These are phyloP conservation scores for Populus euphratica DNA, from an alignment of 345 rosid genomes.

Conservation along the genomic window DNA sequence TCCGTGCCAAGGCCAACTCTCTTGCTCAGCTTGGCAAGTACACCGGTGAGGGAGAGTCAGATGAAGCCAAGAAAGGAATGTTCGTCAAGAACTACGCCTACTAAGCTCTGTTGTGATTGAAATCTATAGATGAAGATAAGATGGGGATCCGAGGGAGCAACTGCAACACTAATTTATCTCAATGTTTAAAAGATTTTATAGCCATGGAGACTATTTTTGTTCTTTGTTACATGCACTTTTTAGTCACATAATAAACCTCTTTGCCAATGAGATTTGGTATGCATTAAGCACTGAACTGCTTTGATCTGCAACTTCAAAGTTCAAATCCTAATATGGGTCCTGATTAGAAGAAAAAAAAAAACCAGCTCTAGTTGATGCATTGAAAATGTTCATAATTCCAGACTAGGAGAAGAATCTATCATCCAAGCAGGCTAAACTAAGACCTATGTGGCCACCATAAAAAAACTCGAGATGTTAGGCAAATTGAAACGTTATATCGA, in stretches of 20 bases:
- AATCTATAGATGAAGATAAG: constrained; percentile 13
- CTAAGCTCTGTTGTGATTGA: constrained; percentile 24
- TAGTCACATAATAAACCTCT: constrained; percentile 41
- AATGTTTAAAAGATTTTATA: constrained; percentile 29
- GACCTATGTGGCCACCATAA: neutral
- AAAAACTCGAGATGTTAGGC: neutral
- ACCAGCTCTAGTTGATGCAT: neutral
- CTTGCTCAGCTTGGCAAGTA: constrained; percentile 95
- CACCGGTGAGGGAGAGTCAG: constrained; percentile 86
- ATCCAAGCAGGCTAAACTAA: neutral
- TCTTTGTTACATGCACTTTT: constrained; percentile 26
- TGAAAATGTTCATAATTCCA: neutral
- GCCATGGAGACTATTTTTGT: constrained; percentile 46
- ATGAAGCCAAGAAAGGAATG: constrained; percentile 90
- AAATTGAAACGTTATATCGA: neutral
- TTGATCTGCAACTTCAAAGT: neutral
- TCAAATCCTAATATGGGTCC: neutral
- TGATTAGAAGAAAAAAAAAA: neutral
- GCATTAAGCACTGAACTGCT: neutral
- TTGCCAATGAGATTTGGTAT: constrained; percentile 28
- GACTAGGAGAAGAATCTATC: neutral
- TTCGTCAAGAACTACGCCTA: constrained; percentile 84
- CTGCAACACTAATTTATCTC: constrained; percentile 8
- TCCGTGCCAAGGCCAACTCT: constrained; percentile 83
- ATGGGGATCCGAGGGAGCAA: constrained; percentile 22